Base-by-base conservation (phyloP, 108 stramenopile genomes). In the Nitzschia sp. region DNA sequence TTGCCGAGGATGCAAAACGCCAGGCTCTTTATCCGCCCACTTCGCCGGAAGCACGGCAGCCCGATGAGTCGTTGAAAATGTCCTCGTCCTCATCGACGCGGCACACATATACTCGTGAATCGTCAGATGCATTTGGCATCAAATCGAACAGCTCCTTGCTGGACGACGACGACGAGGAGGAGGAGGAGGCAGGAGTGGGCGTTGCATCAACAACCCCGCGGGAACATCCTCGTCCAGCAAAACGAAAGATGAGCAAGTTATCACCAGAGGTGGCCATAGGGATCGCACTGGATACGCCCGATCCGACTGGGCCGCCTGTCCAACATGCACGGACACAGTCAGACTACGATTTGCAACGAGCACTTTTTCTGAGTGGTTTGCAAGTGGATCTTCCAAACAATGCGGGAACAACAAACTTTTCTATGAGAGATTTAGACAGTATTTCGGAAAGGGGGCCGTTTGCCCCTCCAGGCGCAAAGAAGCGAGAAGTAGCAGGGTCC, bases 311-410 rank as follows among this genome's bases (percentile, higher is more conserved):
- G 19, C 66, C 52, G 2, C 54, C 59, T 1, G 21, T 19, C 0
- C 26, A 48, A 21, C 58, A 53, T 53, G 32, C 6, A 21, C 55
- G 45, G 16, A 58, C n/a, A 13, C 25, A 46, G 3, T 38, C 35
- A 17, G 65, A 77, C 5, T 69, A 66, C 25, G 81, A 75, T 53
- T 69, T 86, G 41, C 57, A 72, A 58, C 63, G 80, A 23, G 82
- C 80, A 22, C 62, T 86, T 19, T 79, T 77, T 70, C 50, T 84
- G 22, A 65, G 57, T 67, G 79, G 65, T 32, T 44, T 72, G 16
- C 44, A 75, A n/a, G 75, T 68, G 11, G 26, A 48, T n/a, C 21
- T 45, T 3, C 17, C 17, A 41, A 25, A 53, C 0, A 17, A 41
- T 15, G 21, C 23, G 41, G 17, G 45, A 16, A 1, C 60, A 44